Conservation (phyloP, 2,329 filamentous ascomycete genomes). For the Ceratocystis colombiana region DNA sequence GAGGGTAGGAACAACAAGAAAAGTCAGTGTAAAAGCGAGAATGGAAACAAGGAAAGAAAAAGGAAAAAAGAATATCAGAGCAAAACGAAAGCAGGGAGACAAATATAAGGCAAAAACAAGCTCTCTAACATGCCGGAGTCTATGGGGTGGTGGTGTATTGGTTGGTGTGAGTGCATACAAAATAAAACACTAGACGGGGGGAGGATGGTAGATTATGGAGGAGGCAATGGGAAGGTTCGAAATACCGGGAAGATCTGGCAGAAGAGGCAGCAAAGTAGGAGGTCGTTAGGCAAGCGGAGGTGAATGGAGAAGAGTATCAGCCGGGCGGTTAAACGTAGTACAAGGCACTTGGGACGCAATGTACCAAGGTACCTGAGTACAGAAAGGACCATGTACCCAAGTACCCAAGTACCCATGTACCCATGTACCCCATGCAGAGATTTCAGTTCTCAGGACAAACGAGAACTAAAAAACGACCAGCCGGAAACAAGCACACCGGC, state of each 20-base stretch:
- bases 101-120: conserved; percentile 12
- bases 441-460: background rate
- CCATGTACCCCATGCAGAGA: background rate
- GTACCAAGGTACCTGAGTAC: background rate
- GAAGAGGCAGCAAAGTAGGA: no score
- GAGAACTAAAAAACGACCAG: background rate
- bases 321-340: background rate
- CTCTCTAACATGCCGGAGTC: conserved; percentile 13
- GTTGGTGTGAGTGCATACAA: no score
- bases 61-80: background rate
- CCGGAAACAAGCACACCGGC: no score
- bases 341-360: background rate
- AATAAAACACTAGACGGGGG: background rate
- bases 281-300: no score
- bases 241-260: background rate
- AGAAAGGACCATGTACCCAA: background rate
- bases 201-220: background rate
- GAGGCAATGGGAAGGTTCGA: background rate
- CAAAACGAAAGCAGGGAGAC: background rate
- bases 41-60: background rate
- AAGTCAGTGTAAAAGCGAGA: background rate
- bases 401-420: background rate
- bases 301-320: no score
- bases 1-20: conserved; percentile 4
- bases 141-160: background rate